Evolutionary conservation across 2,329 filamentous ascomycete species (phyloP).

Genomic region (Neopestalotiopsis sp.): DNA sequence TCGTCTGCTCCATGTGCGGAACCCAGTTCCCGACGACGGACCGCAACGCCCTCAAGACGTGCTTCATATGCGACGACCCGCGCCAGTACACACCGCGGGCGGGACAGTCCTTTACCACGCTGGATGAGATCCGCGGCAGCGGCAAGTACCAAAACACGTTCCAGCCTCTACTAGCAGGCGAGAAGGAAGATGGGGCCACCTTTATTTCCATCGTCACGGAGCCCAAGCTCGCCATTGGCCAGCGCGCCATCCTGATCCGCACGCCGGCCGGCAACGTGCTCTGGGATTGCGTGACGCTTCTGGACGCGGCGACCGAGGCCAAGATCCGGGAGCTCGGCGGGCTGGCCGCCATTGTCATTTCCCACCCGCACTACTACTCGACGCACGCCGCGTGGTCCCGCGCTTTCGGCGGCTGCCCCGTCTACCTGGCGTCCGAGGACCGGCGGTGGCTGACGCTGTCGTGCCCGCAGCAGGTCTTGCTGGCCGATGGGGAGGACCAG

Average conservation of each 20-base stretch:
- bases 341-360: slow-evolving; percentile 74
- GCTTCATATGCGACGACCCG: slow-evolving; percentile 76
- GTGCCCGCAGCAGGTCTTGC: slow-evolving; percentile 50
- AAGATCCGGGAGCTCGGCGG: slow-evolving; percentile 67
- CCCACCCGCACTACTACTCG: slow-evolving; percentile 83
- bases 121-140: slow-evolving; percentile 48
- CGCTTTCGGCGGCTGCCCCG: slow-evolving; percentile 66
- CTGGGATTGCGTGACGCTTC: slow-evolving; percentile 77
- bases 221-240: slow-evolving; percentile 74
- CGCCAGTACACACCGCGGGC: slow-evolving; percentile 70
- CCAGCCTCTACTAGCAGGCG: slow-evolving; percentile 42
- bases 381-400: slow-evolving; percentile 77
- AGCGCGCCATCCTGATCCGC: slow-evolving; percentile 72
- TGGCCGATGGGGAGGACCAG: slow-evolving; percentile 42
- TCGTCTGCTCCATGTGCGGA: slow-evolving; percentile 72
- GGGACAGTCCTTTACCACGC: slow-evolving; percentile 70
- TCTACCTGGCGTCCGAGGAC: slow-evolving; percentile 73
- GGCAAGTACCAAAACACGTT: slow-evolving; percentile 58
- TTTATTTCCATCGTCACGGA: slow-evolving; percentile 53
- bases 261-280: slow-evolving; percentile 73
- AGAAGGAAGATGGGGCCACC: slow-evolving; percentile 23
- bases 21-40: slow-evolving; percentile 68
- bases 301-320: slow-evolving; percentile 68
- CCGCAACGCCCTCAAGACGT: slow-evolving; percentile 53
- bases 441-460: slow-evolving; percentile 62